Base-by-base conservation (phyloP, 2,329 filamentous ascomycete species). In the Trichoderma koningiopsis region DNA sequence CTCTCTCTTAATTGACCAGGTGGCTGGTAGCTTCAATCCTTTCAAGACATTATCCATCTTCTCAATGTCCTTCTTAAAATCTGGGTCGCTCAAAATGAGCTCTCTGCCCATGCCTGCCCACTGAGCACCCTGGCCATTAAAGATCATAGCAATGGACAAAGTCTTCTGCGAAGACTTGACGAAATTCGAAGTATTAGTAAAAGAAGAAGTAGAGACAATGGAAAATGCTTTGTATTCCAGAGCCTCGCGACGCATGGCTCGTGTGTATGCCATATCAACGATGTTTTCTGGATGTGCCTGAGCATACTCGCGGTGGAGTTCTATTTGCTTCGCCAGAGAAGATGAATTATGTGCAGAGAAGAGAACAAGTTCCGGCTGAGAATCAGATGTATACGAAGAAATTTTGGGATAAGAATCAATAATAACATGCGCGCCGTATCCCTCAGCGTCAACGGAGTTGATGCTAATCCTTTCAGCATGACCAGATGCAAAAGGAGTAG, bases 111-210 rank as follows among this genome's bases (percentile, higher is more conserved):
- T 84, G 0, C 75, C 75, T 2, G 77, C 73, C 79, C 82, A 84
- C 60, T 84, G 82, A 0, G 82, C 81, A 2, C 83, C 83, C 68
- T 84, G 83, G 5, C 83, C 82, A 0, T 81, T 83, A 73, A 77
- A 77, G 33, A 77, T 70, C 84, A 84, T 71, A 11, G 73, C 68
- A 0, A 76, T 10, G 0, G 43, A 6, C 7, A 63, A 37, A 27
- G 62, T 59, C 53, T 22, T 13, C 4, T 52, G 35, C n/a, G 35
- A 47, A 37, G 27, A 37, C 47, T 67, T 67, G 33, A 52, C 37
- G 13, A 22, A 57, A 29, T 49, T 49, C 8, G 55, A 65, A 71
- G 37, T 33, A 37, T 37, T 68, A 10, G 16, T 57, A 29, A 64
- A 57, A 27, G 31, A 67, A 5, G 62, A 57, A 22, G 61, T 37